Evolutionary conservation across 1,139 yeast species (phyloP).

Genomic region (Kodamaea ohmeri): DNA sequence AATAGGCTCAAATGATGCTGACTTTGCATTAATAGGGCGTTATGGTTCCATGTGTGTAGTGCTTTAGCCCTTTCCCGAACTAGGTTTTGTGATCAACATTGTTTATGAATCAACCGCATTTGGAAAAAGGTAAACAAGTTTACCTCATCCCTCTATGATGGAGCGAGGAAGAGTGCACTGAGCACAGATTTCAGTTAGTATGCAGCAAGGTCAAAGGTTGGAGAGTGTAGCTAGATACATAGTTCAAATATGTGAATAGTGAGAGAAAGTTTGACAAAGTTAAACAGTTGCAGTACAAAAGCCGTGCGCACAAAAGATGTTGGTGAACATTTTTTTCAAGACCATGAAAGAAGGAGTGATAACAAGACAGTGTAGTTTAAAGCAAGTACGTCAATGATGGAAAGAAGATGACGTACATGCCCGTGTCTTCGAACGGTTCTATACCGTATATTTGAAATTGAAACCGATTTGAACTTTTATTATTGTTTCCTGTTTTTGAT

Average conservation of each 20-base stretch:
- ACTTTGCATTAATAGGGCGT: no score
- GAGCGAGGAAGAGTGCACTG: background rate
- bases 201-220: background rate
- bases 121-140: constrained; percentile 17
- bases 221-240: background rate
- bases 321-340: no score
- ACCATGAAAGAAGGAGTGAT: no score
- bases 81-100: background rate
- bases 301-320: no score
- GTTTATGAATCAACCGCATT: constrained; percentile 13
- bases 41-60: no score
- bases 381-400: no score
- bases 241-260: no score
- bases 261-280: background rate
- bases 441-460: constrained; percentile 4
- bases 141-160: constrained; percentile 4
- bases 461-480: constrained; percentile 7
- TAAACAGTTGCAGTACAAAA: background rate
- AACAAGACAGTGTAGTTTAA: no score
- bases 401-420: no score
- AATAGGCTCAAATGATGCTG: no score
- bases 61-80: constrained; percentile 5
- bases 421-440: background rate
- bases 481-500: constrained; percentile 12
- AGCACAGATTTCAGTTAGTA: background rate